Percentiles rank a stretch among this genome's conserved stretches.
Evolutionary conservation across 495 filamentous ascomycete species (phyloP).

Genomic region (Penicillium herquei): DNA sequence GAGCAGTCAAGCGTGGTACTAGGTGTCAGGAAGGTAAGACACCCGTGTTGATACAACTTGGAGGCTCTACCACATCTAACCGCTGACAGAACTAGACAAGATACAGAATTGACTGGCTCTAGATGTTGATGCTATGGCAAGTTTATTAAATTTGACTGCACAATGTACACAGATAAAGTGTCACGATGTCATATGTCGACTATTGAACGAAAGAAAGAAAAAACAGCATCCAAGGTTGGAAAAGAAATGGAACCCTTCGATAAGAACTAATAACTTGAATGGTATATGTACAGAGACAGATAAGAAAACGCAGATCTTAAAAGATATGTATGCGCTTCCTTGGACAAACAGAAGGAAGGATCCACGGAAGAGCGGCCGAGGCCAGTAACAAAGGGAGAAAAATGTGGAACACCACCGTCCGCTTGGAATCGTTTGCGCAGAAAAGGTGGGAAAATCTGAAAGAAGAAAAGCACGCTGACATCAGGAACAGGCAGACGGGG

Average conservation of each 20-base stretch:
- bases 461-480: conserved; percentile 7
- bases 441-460: conserved; percentile 5
- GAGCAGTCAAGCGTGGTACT: too few species aligned
- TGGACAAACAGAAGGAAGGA: conserved; percentile 5
- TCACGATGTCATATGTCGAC: neutral
- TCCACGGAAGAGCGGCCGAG: conserved; percentile 9
- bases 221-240: conserved; percentile 1
- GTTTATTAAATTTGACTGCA: neutral
- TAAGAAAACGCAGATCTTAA: conserved; percentile 20
- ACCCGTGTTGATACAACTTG: too few species aligned
- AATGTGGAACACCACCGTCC: conserved; percentile 5
- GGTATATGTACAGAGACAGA: conserved; percentile 35
- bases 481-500: neutral
- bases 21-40: too few species aligned
- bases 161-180: neutral
- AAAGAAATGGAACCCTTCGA: conserved; percentile 15
- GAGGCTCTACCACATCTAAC: too few species aligned
- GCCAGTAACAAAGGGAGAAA: neutral
- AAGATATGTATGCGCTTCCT: conserved; percentile 20
- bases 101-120: neutral
- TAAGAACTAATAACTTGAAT: conserved; percentile 23
- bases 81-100: neutral
- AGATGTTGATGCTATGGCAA: neutral
- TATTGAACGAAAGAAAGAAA: neutral
- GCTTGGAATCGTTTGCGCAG: conserved; percentile 21